phyloP scores from a whole-genome alignment of 805 yeast species.

The Ogataea nakhonphanomensis region DNA sequence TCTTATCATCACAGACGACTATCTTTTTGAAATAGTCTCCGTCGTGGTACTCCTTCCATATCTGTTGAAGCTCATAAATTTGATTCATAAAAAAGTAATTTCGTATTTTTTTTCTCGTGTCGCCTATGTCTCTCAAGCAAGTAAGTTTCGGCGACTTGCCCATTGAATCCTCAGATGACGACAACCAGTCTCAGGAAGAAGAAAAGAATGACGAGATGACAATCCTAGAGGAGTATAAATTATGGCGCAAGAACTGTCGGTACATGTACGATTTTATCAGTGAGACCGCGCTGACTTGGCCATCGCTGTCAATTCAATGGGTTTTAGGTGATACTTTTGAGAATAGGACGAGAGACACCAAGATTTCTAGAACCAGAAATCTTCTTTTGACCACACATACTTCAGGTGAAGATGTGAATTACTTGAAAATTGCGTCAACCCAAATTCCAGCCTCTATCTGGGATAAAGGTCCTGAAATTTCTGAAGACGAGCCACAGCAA shows the following conservation, averaged over 20 bases:
- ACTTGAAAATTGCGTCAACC: conserved; percentile 61
- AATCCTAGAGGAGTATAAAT: conserved; percentile 63
- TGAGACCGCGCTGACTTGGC: conserved; percentile 80
- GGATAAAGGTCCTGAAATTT: conserved; percentile 20
- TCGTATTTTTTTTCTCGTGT: not conserved
- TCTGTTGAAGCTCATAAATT: conserved; percentile 14
- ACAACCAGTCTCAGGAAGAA: conserved; percentile 15
- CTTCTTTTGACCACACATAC: conserved; percentile 72
- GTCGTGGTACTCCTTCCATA: conserved; percentile 13
- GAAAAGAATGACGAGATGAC: conserved; percentile 38
- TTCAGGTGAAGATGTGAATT: conserved; percentile 63
- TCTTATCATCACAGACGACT: not conserved
- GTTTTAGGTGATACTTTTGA: conserved; percentile 42
- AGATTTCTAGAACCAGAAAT: conserved; percentile 38
- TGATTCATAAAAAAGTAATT: conserved; percentile 12
- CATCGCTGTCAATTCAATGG: conserved; percentile 79
- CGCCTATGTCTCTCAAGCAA: conserved; percentile 15
- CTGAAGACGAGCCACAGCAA: conserved; percentile 29
- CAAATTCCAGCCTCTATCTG: conserved; percentile 48
- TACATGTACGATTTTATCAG: conserved; percentile 80
- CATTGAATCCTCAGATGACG: conserved; percentile 16
- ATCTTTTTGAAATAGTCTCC: conserved; percentile 9
- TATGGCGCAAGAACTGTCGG: conserved; percentile 80
- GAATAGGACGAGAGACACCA: conserved; percentile 26
- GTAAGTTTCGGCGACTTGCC: conserved; percentile 26